Base-by-base conservation (phyloP, 2,329 filamentous ascomycete species). In the Drechmeria coniospora region DNA sequence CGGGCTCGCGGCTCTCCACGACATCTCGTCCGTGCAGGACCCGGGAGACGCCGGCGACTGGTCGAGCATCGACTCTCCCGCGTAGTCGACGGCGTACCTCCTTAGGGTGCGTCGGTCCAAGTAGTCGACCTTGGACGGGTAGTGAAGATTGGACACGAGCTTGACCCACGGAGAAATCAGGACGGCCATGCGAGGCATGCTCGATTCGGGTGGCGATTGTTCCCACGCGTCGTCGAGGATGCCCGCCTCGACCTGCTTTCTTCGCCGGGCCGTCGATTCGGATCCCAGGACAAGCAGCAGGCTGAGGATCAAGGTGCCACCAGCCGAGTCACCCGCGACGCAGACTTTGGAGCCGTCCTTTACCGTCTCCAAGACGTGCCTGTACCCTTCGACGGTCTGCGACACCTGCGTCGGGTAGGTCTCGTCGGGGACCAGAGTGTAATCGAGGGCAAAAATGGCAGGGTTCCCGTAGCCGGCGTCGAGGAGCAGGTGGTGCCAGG, bases 161-260 rank as follows among this genome's bases (percentile, higher is more conserved):
- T 74, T 78, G 9, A 75, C 63, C 83, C 83, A 92, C 0, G 82
- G 82, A 8, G 79, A 86, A 33, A 92, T 80, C 34, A 90, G 59
- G 14, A 75, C 61, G 2, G 76, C 79, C 43, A 84, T 56, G 33
- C 49, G 49, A 25, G 52, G 53, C 26, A 48, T 45, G 31, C 40
- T 49, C 30, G 51, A 33, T 1, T 36, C 32, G 9, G 40, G 41
- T 9, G 33, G 32, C 11, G 23, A 10, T 5, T 29, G 29, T 23
- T 38, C 36, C 13, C 35, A 20, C 15, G 40, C 33, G 19, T 33
- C 31, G 15, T 34, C 35, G 11, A 23, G 26, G 9, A 36, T 18
- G 17, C 32, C 29, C 8, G 29, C 11, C 8, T 38, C 36, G 8
- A 32, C 23, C 4, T 32, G 30, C 13, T 36, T 42, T n/a, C 23